Percentiles rank a stretch among this genome's conserved stretches.
Conservation (phyloP, 345 rosid genomes). For the Geranium brycei region DNA sequence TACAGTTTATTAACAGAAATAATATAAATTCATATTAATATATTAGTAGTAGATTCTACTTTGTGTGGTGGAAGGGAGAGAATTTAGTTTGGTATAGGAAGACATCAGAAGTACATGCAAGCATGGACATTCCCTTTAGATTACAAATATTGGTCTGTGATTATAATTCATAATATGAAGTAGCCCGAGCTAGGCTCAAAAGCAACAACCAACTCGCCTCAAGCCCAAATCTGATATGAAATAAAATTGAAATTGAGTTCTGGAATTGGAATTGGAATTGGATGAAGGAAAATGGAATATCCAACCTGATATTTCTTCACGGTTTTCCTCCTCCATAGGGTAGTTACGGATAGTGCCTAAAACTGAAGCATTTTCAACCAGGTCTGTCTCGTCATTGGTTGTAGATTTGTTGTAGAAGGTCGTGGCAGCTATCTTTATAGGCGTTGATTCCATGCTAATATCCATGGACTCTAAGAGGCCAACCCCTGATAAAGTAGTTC, state of each 20-base stretch:
- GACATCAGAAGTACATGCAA: no score
- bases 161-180: no score
- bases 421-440: constrained; percentile 25
- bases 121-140: no score
- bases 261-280: neutral
- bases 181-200: neutral
- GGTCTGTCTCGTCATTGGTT: constrained; percentile 21
- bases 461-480: constrained; percentile 8
- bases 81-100: no score
- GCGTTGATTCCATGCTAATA: constrained; percentile 16
- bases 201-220: neutral
- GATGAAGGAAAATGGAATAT: constrained; percentile 5
- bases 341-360: constrained; percentile 12
- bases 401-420: constrained; percentile 46
- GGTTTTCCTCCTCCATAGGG: constrained; percentile 18
- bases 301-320: constrained; percentile 35
- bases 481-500: constrained; percentile 9
- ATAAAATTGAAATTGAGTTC: neutral
- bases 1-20: no score
- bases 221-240: neutral
- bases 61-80: no score
- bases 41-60: no score
- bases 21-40: no score
- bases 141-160: no score
- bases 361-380: constrained; percentile 22